Conservation (phyloP, 2,329 filamentous ascomycete species). For the Aureobasidium uvarum region DNA sequence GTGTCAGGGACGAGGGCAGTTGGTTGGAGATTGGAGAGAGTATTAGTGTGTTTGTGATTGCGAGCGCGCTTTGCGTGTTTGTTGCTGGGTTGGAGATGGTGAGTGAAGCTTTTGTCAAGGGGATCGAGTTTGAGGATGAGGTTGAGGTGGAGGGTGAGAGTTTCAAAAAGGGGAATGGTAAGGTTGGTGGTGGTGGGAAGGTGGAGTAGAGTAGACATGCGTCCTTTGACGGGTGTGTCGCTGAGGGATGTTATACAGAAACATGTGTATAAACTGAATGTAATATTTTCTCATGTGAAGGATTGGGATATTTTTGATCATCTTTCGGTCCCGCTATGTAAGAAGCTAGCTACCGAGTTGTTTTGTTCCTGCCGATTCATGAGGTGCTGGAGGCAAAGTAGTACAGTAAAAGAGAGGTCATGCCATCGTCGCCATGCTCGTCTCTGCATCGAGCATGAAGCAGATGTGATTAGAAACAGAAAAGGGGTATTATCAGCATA, state of each 20-base stretch:
- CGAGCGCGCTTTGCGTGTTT: conserved; percentile 84
- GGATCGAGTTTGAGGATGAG: conserved; percentile 63
- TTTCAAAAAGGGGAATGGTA: neutral
- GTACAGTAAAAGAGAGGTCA: conserved; percentile 9
- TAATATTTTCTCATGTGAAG: neutral
- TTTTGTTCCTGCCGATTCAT: neutral
- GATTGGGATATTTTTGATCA: neutral
- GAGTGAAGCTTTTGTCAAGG: conserved; percentile 77
- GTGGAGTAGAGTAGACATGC: conserved; percentile 8
- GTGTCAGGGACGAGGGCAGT: conserved; percentile 91
- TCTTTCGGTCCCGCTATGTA: neutral
- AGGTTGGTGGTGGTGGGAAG: conserved; percentile 20
- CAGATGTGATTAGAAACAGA: neutral
- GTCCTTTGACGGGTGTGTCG: neutral
- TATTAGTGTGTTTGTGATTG: conserved; percentile 94
- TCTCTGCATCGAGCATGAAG: neutral
- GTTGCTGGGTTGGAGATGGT: conserved; percentile 83
- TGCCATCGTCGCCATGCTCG: conserved; percentile 7
- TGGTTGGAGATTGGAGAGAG: conserved; percentile 98
- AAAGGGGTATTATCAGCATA: conserved; percentile 24
- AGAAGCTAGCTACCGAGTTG: neutral
- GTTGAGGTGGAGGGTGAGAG: conserved; percentile 24
- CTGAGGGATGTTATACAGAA: neutral
- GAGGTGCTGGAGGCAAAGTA: neutral
- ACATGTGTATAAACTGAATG: conserved; percentile 4